Conservation (phyloP, 2,329 filamentous ascomycete species). For the Neopestalotiopsis clavispora region DNA sequence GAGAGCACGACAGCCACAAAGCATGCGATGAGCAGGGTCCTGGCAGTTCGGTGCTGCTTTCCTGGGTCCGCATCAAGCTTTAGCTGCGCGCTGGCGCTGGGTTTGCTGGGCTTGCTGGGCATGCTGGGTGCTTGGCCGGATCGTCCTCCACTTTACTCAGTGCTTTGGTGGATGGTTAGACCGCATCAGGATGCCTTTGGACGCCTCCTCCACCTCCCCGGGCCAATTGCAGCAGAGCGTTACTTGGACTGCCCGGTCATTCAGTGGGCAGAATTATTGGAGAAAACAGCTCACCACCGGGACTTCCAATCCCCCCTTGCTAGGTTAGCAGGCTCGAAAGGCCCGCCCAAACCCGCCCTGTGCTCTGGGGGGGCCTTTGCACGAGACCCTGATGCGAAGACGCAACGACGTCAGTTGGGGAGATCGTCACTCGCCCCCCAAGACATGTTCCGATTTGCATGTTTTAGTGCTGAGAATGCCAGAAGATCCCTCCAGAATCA, state of each 20-base stretch:
- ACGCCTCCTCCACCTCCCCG: constrained; percentile 6
- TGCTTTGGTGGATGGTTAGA: neutral
- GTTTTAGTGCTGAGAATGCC: constrained; percentile 10
- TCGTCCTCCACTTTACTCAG: neutral
- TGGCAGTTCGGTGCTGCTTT: neutral
- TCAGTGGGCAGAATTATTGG: constrained; percentile 7
- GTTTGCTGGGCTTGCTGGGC: too few relatives aligned
- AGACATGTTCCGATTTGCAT: neutral
- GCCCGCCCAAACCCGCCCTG: neutral
- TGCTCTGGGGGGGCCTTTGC: neutral
- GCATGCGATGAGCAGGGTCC: neutral
- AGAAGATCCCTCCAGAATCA: neutral
- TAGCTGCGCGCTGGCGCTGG: neutral
- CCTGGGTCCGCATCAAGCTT: neutral
- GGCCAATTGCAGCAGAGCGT: neutral
- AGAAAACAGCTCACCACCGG: constrained; percentile 12
- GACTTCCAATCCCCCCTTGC: neutral
- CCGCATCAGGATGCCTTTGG: neutral
- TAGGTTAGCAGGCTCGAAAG: neutral
- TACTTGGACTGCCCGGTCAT: neutral
- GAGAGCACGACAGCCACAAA: neutral
- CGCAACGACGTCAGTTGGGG: constrained; percentile 13
- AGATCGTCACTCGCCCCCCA: neutral
- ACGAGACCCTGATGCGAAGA: constrained; percentile 5
- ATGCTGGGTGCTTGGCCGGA: neutral